Conservation (phyloP, 2,329 filamentous ascomycete species). For the Anthostomella pinea region DNA sequence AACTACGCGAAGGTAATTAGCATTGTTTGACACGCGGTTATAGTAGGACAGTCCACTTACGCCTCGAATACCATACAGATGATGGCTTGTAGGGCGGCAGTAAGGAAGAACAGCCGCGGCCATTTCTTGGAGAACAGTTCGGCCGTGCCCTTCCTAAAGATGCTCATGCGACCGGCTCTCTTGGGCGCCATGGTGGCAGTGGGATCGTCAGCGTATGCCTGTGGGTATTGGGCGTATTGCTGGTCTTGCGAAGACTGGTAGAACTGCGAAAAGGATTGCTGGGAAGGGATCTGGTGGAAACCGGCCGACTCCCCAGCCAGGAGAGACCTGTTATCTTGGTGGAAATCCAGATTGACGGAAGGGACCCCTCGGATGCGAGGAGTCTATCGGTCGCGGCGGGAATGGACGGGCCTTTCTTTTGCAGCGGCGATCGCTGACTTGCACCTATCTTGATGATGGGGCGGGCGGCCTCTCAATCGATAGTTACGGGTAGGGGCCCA, state of each 20-base stretch:
- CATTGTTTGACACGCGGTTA: too few species aligned
- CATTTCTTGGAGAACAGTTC: slow-evolving; percentile 81
- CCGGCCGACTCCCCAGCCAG: slow-evolving; percentile 24
- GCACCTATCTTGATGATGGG: slow-evolving; percentile 27
- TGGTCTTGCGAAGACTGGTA: slow-evolving; percentile 17
- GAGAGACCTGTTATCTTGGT: slow-evolving; percentile 23
- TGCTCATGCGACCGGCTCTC: slow-evolving; percentile 30
- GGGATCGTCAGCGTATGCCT: slow-evolving; percentile 29
- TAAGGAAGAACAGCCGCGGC: slow-evolving; percentile 81
- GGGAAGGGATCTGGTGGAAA: slow-evolving; percentile 26
- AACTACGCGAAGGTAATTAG: too few species aligned
- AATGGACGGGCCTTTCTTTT: slow-evolving; percentile 3
- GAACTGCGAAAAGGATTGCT: slow-evolving; percentile 19
- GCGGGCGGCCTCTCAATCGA: too few species aligned
- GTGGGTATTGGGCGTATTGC: slow-evolving; percentile 28
- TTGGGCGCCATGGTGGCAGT: slow-evolving; percentile 35
- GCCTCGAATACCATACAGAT: slow-evolving; percentile 82
- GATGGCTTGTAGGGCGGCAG: slow-evolving; percentile 72
- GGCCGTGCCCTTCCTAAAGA: slow-evolving; percentile 49
- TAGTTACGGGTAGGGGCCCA: too few species aligned
- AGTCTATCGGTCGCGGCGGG: slow-evolving; percentile 15
- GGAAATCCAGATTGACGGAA: slow-evolving; percentile 30
- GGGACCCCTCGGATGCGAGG: slow-evolving; percentile 26
- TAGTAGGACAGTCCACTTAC: too few species aligned
- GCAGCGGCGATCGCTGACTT: background rate